Evolutionary conservation across 352 stramenopile species (phyloP).

Genomic region (Pythium pyrilobum): DNA sequence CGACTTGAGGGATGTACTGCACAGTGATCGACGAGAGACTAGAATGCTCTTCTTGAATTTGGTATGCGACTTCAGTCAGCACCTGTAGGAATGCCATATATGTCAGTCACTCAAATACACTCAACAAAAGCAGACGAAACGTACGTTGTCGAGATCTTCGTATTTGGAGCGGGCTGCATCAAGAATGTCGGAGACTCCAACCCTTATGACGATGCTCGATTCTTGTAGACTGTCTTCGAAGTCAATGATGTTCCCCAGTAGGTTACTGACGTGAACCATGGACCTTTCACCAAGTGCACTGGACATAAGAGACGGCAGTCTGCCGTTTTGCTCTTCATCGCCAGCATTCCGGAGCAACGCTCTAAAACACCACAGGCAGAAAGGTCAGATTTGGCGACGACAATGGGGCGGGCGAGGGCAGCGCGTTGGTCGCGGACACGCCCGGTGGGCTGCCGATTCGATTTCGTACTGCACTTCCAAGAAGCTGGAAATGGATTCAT

Average conservation of each 20-base stretch:
- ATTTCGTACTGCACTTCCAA: slow-evolving; percentile 46
- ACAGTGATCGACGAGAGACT: slow-evolving; percentile 70
- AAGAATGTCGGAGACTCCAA: slow-evolving; percentile 63
- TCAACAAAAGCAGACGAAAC: neutral
- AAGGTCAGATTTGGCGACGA: slow-evolving; percentile 28
- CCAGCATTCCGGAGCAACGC: slow-evolving; percentile 7
- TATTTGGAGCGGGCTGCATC: slow-evolving; percentile 66
- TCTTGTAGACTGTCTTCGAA: slow-evolving; percentile 74
- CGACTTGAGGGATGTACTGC: slow-evolving; percentile 85
- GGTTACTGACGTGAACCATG: slow-evolving; percentile 57
- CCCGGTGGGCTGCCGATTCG: no score
- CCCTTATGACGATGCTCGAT: slow-evolving; percentile 54
- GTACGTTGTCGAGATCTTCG: slow-evolving; percentile 80
- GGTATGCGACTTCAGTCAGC: slow-evolving; percentile 74
- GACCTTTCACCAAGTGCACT: slow-evolving; percentile 29
- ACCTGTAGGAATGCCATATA: slow-evolving; percentile 31
- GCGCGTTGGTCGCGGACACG: no score
- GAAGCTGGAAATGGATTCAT: slow-evolving; percentile 53
- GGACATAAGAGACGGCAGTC: slow-evolving; percentile 30
- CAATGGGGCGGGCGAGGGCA: neutral
- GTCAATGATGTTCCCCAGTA: slow-evolving; percentile 81
- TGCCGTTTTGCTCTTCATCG: neutral
- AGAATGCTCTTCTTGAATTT: slow-evolving; percentile 73
- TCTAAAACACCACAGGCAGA: neutral
- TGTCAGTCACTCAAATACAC: neutral